Conservation (phyloP, 176 grass and related monocot genomes). For the Lolium rigidum region DNA sequence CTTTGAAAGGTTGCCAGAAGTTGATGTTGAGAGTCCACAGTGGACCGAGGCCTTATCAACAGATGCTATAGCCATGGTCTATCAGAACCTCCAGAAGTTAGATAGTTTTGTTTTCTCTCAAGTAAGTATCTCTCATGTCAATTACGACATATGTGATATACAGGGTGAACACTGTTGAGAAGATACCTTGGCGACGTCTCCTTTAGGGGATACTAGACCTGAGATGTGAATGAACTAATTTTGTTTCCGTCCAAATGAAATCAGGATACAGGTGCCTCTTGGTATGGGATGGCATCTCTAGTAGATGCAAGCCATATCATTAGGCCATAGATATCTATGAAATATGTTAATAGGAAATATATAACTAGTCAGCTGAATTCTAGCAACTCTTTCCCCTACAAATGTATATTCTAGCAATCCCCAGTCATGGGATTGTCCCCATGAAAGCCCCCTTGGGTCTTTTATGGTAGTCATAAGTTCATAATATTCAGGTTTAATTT, state of each 20-base stretch:
- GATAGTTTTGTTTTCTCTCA: conserved; percentile 62
- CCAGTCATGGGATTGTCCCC: conserved; percentile 6
- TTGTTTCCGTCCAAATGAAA: conserved; percentile 1
- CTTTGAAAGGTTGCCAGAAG: conserved; percentile 71
- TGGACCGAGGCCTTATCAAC: conserved; percentile 67
- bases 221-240: not conserved
- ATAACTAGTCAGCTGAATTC: not conserved
- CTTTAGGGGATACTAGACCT: not conserved
- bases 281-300: conserved; percentile 8
- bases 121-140: conserved; percentile 47
- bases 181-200: not conserved
- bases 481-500: conserved; percentile 1
- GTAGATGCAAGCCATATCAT: not conserved
- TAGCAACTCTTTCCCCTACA: not conserved
- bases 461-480: not conserved
- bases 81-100: conserved; percentile 81
- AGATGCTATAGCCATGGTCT: conserved; percentile 70
- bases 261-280: not conserved
- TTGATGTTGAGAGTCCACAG: conserved; percentile 58
- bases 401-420: not conserved
- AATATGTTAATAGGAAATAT: conserved; percentile 3
- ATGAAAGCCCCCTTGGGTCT: not conserved
- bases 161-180: not conserved
- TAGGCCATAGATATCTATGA: not conserved
- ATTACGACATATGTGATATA: not conserved